Base-by-base conservation (phyloP, 2,329 filamentous ascomycete genomes). In the Fusarium devonianum region DNA sequence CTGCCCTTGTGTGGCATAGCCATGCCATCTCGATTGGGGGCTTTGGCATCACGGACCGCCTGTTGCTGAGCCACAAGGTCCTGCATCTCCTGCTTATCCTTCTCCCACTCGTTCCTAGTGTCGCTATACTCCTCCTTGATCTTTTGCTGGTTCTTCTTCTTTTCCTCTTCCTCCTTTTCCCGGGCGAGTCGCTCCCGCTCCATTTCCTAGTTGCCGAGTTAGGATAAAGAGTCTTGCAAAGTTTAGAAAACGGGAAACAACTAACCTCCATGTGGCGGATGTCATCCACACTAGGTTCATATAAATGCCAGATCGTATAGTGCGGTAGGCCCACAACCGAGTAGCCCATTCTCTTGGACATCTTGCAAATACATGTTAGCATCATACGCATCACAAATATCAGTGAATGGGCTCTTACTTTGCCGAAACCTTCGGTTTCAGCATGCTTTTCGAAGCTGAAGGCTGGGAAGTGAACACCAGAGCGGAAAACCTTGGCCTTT, bases 391-490 rank as follows among this genome's bases (percentile, higher is more conserved):
- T 3, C n/a, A 12, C 4, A 2, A 11, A 16, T 12, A 21, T 12
- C 13, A 14, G 11, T 19, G 12, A 11, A 14, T 5, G 11, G 6
- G 12, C 5, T 6, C 78, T 63, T 75, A 95, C 92, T 87, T 99
- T 99, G 74, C 94, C 94, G 69, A 99, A 99, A 0, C 92, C 94
- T 76, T 99, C 94, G 0, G 94, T 99, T 73, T 99, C 94, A 5
- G 94, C 94, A 71, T 99, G 94, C 75, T 96, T 97, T 73, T 99
- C 91, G 60, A 99, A 99, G 69, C 92, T 96, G 71, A 99, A 99
- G 2, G 94, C 94, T 3, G 94, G 94, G 75, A 99, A 99, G 73
- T 99, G 94, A 23, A 96, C 93, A 32, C 94, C 94, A 34, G 90
- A 88, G 55, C 94, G 86, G 78, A 99, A 99, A 1, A 99, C 94